These are phyloP conservation scores for Claviceps sp. DNA, from an alignment of 2,329 filamentous ascomycete species.

Conservation along the genomic window DNA sequence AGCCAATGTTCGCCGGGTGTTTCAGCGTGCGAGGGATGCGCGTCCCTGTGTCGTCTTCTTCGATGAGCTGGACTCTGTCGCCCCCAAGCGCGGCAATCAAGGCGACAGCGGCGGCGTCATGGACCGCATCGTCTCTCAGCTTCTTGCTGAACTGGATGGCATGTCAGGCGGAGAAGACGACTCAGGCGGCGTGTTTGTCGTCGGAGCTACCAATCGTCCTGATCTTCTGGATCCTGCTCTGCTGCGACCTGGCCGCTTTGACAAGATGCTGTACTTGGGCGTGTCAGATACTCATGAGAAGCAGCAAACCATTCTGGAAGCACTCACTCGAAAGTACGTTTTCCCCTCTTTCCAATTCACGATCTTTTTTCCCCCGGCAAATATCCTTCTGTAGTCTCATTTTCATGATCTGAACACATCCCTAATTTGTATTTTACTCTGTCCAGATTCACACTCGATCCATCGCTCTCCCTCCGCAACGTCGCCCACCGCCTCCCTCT, in stretches of 20 bases:
- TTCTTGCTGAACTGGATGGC: conserved; percentile 88
- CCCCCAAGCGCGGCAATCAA: conserved; percentile 92
- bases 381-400: neutral
- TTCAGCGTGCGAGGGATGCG: conserved; percentile 75
- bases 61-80: conserved; percentile 84
- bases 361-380: neutral
- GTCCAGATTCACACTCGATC: conserved; percentile 67
- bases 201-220: conserved; percentile 89
- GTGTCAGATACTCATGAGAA: conserved; percentile 96
- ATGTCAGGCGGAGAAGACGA: conserved; percentile 84
- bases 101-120: conserved; percentile 95
- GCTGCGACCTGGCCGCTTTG: conserved; percentile 79
- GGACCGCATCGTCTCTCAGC: conserved; percentile 91
- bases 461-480: conserved; percentile 58
- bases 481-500: conserved; percentile 74
- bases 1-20: conserved; percentile 79
- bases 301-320: conserved; percentile 87
- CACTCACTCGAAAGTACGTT: conserved; percentile 80
- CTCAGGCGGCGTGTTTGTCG: conserved; percentile 82
- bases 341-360: neutral
- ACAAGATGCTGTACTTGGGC: conserved; percentile 96
- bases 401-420: neutral
- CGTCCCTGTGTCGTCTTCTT: conserved; percentile 87
- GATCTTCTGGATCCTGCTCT: conserved; percentile 86
- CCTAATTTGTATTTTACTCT: neutral